A percentile compares a stretch with the other conserved stretches of the same genome.
phyloP scores from a whole-genome alignment of 2,329 filamentous ascomycete species.

The Fusarium sp. region DNA sequence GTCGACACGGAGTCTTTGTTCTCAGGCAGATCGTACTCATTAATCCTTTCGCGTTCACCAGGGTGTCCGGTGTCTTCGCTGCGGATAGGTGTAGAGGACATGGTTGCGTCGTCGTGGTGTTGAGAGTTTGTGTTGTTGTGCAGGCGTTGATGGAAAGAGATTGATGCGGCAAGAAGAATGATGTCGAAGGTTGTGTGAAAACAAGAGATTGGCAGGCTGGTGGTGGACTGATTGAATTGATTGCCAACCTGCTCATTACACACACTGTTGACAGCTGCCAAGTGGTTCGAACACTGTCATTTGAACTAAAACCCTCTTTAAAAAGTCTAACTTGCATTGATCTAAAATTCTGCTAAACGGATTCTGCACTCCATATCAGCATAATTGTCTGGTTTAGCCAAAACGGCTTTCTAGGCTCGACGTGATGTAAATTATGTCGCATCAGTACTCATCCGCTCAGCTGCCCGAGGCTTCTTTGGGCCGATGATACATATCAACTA shows the following conservation, averaged over 20 bases:
- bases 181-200: not conserved
- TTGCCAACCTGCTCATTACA: not conserved
- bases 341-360: too few relatives aligned
- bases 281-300: too few relatives aligned
- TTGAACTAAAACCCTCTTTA: too few relatives aligned
- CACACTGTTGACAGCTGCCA: not conserved
- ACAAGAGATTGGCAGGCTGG: too few relatives aligned
- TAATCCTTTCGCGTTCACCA: not conserved
- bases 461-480: accelerated
- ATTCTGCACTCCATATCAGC: not conserved
- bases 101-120: not conserved
- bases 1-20: not conserved
- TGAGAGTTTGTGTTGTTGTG: not conserved
- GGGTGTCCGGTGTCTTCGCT: not conserved
- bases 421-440: accelerated
- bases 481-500: accelerated
- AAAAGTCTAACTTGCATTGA: too few relatives aligned
- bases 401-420: not conserved
- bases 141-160: too few relatives aligned
- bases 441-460: not conserved
- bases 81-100: not conserved
- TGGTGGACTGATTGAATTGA: too few relatives aligned
- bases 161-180: not conserved
- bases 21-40: accelerated
- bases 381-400: not conserved